Conservation (phyloP, 163 green algal species). For the Scenedesmus sp. region DNA sequence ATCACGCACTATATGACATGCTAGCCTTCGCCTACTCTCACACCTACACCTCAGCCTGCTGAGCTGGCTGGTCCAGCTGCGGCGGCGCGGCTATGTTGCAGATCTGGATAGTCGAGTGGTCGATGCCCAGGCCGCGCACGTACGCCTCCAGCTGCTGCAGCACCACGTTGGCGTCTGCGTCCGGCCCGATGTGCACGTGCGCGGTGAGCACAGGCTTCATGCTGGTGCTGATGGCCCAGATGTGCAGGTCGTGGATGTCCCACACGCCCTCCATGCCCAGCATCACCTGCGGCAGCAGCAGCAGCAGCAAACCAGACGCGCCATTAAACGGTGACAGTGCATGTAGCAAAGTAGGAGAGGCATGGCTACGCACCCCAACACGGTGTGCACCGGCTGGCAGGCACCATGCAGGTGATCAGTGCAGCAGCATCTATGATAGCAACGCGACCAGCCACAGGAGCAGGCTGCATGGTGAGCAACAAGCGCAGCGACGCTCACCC, state of each 20-base stretch:
- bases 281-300: constrained; percentile 21
- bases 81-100: constrained; percentile 52
- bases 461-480: not conserved
- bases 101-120: constrained; percentile 74
- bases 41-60: constrained; percentile 1
- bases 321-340: not conserved
- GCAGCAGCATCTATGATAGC: not conserved
- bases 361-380: not conserved
- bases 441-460: not conserved
- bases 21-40: not conserved
- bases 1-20: not conserved
- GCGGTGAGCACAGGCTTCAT: constrained; percentile 85
- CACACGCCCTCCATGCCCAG: constrained; percentile 71
- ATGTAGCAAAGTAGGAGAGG: not conserved
- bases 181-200: constrained; percentile 76
- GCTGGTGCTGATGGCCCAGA: constrained; percentile 91
- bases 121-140: constrained; percentile 60
- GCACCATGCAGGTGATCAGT: no score
- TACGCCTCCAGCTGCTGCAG: constrained; percentile 63
- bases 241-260: constrained; percentile 93
- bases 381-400: no score
- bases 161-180: constrained; percentile 47
- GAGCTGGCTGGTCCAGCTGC: constrained; percentile 1
- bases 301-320: not conserved
- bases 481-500: not conserved